phyloP scores from a whole-genome alignment of 768 basidiomycete genomes.

The Melanogaster broomeanus region DNA sequence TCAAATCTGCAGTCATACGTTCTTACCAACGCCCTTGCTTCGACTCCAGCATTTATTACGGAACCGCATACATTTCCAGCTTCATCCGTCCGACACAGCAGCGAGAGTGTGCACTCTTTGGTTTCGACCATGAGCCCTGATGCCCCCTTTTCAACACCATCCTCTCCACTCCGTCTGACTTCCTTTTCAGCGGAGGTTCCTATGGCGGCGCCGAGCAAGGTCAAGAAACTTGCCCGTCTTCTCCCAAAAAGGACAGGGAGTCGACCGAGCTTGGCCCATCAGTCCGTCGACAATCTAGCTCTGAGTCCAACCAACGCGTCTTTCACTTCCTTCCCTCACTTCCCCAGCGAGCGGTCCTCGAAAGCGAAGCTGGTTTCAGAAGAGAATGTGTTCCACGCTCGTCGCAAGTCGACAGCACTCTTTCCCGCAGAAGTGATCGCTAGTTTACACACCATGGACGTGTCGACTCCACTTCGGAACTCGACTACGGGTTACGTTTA shows the following conservation, averaged over 20 bases:
- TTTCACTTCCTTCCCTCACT: constrained; percentile 27
- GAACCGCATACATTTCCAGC: constrained; percentile 31
- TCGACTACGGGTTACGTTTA: constrained; percentile 24
- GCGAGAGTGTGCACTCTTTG: constrained; percentile 28
- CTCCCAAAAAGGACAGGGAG: constrained; percentile 34
- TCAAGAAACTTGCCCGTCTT: constrained; percentile 28
- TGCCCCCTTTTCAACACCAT: constrained; percentile 20
- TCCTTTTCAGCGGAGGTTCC: constrained; percentile 27
- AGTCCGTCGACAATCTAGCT: constrained; percentile 27
- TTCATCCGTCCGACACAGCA: constrained; percentile 24
- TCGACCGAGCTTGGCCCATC: constrained; percentile 28
- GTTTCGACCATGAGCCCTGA: constrained; percentile 21
- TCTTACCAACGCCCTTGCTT: constrained; percentile 23
- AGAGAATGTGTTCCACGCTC: constrained; percentile 36
- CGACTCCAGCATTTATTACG: constrained; percentile 29
- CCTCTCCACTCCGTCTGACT: constrained; percentile 26
- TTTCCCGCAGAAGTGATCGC: constrained; percentile 30
- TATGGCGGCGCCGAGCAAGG: constrained; percentile 21
- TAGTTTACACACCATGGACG: constrained; percentile 33
- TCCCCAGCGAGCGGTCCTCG: constrained; percentile 21
- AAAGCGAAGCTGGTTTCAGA: constrained; percentile 27
- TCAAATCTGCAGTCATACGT: constrained; percentile 27
- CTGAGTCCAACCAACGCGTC: constrained; percentile 25
- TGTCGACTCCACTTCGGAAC: constrained; percentile 25
- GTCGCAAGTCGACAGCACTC: constrained; percentile 35